Evolutionary conservation across 495 filamentous ascomycete species (phyloP).

Genomic region (Penicillium bovifimosum): DNA sequence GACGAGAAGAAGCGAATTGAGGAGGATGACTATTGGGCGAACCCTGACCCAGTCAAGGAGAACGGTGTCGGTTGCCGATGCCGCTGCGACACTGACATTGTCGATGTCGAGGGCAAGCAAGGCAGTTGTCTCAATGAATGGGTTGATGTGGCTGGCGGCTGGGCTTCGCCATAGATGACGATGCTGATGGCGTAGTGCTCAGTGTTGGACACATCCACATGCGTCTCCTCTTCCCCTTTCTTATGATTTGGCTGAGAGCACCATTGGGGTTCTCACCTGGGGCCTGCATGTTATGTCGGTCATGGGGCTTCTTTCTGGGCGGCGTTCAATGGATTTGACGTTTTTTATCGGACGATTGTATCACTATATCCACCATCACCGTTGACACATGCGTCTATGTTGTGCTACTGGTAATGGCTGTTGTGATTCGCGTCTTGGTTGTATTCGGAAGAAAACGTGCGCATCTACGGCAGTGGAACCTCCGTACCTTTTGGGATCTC

Average conservation of each 20-base stretch:
- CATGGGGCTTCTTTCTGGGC: constrained; percentile 32
- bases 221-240: constrained; percentile 28
- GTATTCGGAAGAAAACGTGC: constrained; percentile 2
- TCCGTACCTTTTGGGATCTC: not conserved
- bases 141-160: constrained; percentile 96
- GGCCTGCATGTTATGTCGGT: constrained; percentile 36
- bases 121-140: constrained; percentile 93
- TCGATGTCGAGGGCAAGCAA: constrained; percentile 94
- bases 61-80: constrained; percentile 97
- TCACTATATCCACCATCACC: constrained; percentile 36
- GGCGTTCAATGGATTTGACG: constrained; percentile 45
- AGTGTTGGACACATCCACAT: constrained; percentile 28
- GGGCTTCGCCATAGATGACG: constrained; percentile 60
- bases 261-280: constrained; percentile 34
- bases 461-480: not conserved
- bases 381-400: constrained; percentile 43
- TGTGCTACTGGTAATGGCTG: constrained; percentile 30
- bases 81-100: constrained; percentile 96
- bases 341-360: constrained; percentile 36
- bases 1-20: constrained; percentile 85
- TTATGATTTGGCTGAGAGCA: constrained; percentile 34
- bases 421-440: constrained; percentile 15
- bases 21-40: constrained; percentile 96
- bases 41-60: constrained; percentile 78
- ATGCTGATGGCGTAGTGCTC: constrained; percentile 1